Base-by-base conservation (phyloP, 768 basidiomycete genomes). In the Tulasnella sp. region DNA sequence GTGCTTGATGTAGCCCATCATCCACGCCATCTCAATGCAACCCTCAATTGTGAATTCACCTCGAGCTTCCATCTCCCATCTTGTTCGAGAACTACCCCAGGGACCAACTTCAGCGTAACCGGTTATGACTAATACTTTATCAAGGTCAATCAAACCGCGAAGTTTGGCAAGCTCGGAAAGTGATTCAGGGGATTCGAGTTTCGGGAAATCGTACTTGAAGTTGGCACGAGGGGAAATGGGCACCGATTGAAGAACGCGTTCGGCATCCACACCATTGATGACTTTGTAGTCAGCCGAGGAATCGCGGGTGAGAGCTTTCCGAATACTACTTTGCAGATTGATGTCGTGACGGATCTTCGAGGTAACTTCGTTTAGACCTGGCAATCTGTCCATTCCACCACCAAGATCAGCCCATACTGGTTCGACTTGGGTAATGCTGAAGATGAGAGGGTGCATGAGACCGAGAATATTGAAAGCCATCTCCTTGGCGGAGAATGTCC, bases 391-490 rank as follows among this genome's bases (percentile, higher is more conserved):
- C 91, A 98, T 96, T 29, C 92, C 93, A 60, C 93, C 93, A 59
- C 92, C 95, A 56, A 96, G 73, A 64, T 98, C 95, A 49, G 93
- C 95, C 95, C 95, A 98, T 63, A 98, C 92, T 7, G 95, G 93
- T 64, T 99, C 93, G 40, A 98, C 92, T 65, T 99, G 95, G 9
- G 93, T 95, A 62, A 99, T 93, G 66, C 93, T 95, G 78, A 98
- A 98, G 47, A 99, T 76, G 5, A 98, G 79, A 37, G 95, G 95
- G 63, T 99, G 95, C 93, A 99, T 98, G 44, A 99, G 75, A 54
- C 95, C 93, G 48, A 99, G 82, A 60, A 99, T 90, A 68, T 99
- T 99, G 79, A 99, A 99, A 0, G 95, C 92, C 95, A 98, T 99
- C 69, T 99, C 95, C 71, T 98, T 98, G 25, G 95, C 85, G 0